These are phyloP conservation scores for Herpetomonas tarakana DNA, from an alignment of 208 protist genomes.

Conservation along the genomic window DNA sequence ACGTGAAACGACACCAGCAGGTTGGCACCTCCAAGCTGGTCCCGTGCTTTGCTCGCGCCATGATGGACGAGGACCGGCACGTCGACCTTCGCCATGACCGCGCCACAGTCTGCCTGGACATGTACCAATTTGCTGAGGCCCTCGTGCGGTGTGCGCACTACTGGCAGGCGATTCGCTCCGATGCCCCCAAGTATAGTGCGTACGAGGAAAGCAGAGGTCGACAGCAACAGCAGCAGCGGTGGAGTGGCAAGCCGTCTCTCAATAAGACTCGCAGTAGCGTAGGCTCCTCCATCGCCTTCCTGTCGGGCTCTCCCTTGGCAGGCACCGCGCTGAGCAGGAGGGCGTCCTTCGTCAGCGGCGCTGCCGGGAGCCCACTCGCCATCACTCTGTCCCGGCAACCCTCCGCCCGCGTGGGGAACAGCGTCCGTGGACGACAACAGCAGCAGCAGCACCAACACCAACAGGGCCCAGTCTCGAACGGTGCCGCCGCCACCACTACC, in stretches of 20 bases:
- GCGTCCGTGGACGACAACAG: too few relatives aligned
- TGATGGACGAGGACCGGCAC: slow-evolving; percentile 46
- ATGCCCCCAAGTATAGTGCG: slow-evolving; percentile 5
- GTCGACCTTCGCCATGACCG: slow-evolving; percentile 55
- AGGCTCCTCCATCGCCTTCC: not conserved
- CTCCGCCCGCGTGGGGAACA: too few relatives aligned
- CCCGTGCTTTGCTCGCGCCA: slow-evolving; percentile 33
- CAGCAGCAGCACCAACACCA: too few relatives aligned
- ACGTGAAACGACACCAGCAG: not conserved
- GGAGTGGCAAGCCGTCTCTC: too few relatives aligned
- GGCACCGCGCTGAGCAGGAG: too few relatives aligned
- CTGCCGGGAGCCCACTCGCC: too few relatives aligned
- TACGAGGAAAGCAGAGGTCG: not conserved
- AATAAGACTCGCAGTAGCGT: not conserved
- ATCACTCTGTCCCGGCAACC: too few relatives aligned
- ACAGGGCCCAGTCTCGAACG: not conserved
- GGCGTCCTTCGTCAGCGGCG: not conserved
- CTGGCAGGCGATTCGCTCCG: slow-evolving; percentile 43
- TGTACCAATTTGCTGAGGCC: slow-evolving; percentile 62
- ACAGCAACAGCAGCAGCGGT: not conserved
- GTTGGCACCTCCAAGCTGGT: slow-evolving; percentile 11
- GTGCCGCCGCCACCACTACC: not conserved
- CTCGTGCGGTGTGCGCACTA: slow-evolving; percentile 60
- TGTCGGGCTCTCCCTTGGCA: too few relatives aligned
- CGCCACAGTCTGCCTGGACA: slow-evolving; percentile 49